phyloP scores from a whole-genome alignment of 805 yeast genomes.

The Brettanomyces naardenensis region DNA sequence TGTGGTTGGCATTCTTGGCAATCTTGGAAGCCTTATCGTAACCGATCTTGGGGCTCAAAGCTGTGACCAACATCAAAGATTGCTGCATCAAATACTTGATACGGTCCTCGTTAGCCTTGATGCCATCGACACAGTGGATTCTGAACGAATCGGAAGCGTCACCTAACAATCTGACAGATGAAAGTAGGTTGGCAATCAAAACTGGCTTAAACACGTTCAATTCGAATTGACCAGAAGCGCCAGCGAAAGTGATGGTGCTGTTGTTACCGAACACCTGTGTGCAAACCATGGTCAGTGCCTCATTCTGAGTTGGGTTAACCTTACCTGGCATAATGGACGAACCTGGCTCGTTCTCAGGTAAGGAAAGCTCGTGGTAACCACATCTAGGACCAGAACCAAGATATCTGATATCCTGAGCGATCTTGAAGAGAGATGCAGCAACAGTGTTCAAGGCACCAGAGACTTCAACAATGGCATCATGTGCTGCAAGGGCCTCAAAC shows the following conservation, averaged over 20 bases:
- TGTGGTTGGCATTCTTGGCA: slow-evolving; percentile 97
- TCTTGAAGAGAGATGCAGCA: slow-evolving; percentile 89
- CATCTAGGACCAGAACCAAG: slow-evolving; percentile 99
- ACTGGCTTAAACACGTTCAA: slow-evolving; percentile 97
- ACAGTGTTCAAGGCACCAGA: slow-evolving; percentile 95
- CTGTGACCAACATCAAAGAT: slow-evolving; percentile 96
- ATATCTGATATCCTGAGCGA: slow-evolving; percentile 96
- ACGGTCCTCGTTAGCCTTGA: slow-evolving; percentile 79
- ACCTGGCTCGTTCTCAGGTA: slow-evolving; percentile 99
- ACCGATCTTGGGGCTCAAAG: slow-evolving; percentile 97
- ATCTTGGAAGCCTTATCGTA: slow-evolving; percentile 96
- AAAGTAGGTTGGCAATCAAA: slow-evolving; percentile 81
- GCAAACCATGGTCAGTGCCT: slow-evolving; percentile 97
- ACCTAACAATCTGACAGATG: slow-evolving; percentile 80
- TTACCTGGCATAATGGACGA: slow-evolving; percentile 99
- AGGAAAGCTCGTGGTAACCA: slow-evolving; percentile 91
- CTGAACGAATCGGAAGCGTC: slow-evolving; percentile 90
- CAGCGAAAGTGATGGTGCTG: slow-evolving; percentile 90
- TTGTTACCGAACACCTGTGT: slow-evolving; percentile 97
- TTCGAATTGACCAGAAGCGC: slow-evolving; percentile 98
- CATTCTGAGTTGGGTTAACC: slow-evolving; percentile 98
- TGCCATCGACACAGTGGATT: slow-evolving; percentile 91
- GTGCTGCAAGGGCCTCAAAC: slow-evolving; percentile 98
- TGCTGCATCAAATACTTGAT: slow-evolving; percentile 85
- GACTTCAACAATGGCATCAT: slow-evolving; percentile 96